Conservation (phyloP, 2,329 filamentous ascomycete genomes). For the Aspergillus brasiliensis region DNA sequence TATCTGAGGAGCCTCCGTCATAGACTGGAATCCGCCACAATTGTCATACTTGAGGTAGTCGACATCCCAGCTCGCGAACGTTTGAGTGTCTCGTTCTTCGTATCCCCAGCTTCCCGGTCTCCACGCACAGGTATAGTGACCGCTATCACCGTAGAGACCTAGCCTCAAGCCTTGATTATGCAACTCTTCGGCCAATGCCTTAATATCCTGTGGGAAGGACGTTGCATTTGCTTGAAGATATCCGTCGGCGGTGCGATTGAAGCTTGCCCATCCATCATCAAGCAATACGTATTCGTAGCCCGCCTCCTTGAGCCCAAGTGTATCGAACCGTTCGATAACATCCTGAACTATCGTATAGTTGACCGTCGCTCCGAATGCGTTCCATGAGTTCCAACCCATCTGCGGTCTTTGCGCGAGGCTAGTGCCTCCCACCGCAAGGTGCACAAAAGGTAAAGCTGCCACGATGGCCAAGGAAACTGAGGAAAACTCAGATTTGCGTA, state of each 20-base stretch:
- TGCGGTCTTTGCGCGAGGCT: not conserved
- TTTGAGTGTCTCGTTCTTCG: slow-evolving; percentile 58
- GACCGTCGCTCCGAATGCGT: slow-evolving; percentile 11
- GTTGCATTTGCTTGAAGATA: slow-evolving; percentile 38
- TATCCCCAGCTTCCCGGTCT: slow-evolving; percentile 52
- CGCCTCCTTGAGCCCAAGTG: slow-evolving; percentile 6
- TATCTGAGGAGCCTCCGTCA: slow-evolving; percentile 40
- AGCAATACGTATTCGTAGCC: slow-evolving; percentile 40
- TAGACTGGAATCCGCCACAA: slow-evolving; percentile 38
- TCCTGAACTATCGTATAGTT: slow-evolving; percentile 1
- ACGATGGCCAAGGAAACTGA: too few species aligned
- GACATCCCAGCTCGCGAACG: slow-evolving; percentile 57
- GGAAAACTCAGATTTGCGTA: too few species aligned
- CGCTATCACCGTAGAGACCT: slow-evolving; percentile 49
- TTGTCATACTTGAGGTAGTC: slow-evolving; percentile 61
- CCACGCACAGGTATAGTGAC: slow-evolving; percentile 39
- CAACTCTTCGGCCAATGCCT: not conserved
- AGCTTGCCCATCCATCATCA: slow-evolving; percentile 44
- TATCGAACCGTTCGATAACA: not conserved
- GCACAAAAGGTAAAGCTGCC: too few species aligned
- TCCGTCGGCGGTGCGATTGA: slow-evolving; percentile 18
- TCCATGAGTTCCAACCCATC: slow-evolving; percentile 15
- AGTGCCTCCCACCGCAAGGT: too few species aligned
- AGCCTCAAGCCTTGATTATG: not conserved
- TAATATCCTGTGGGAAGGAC: slow-evolving; percentile 50